Evolutionary conservation across 2,329 filamentous ascomycete genomes (phyloP).

Genomic region (Diaporthe aspalathi): DNA sequence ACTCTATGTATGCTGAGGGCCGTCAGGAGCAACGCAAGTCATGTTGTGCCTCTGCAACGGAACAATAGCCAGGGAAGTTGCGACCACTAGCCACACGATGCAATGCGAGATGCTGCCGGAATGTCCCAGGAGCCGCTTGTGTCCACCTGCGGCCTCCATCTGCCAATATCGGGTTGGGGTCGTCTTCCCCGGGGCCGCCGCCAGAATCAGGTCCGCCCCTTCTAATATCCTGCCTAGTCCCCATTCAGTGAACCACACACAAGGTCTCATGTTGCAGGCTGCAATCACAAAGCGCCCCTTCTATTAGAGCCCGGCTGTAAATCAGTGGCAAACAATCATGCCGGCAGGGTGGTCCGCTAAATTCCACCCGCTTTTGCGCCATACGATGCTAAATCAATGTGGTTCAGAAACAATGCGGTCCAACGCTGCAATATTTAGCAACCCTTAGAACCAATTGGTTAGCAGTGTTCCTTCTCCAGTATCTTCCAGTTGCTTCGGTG

Average conservation of each 20-base stretch:
- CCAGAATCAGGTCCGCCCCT: background rate
- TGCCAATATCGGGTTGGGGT: too few species aligned
- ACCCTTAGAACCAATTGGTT: background rate
- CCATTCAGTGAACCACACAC: background rate
- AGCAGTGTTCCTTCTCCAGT: background rate
- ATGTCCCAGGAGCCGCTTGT: background rate
- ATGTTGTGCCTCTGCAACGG: background rate
- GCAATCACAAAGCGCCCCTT: background rate
- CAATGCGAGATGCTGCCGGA: background rate
- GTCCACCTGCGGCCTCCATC: too few species aligned
- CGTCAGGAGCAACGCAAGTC: background rate
- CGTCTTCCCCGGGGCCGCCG: background rate
- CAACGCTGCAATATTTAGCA: background rate
- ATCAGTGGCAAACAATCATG: background rate
- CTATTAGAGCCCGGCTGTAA: background rate
- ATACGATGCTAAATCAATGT: background rate
- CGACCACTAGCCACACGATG: background rate
- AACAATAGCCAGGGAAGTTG: background rate
- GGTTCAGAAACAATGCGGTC: conserved; percentile 10
- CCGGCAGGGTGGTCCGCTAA: background rate
- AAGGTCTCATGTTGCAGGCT: background rate
- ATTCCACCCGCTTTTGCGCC: background rate
- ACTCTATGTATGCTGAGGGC: conserved; percentile 21
- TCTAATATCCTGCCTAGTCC: background rate
- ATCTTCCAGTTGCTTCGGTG: background rate